phyloP scores from a whole-genome alignment of 108 stramenopile genomes.

The Skeletonema marinoi region DNA sequence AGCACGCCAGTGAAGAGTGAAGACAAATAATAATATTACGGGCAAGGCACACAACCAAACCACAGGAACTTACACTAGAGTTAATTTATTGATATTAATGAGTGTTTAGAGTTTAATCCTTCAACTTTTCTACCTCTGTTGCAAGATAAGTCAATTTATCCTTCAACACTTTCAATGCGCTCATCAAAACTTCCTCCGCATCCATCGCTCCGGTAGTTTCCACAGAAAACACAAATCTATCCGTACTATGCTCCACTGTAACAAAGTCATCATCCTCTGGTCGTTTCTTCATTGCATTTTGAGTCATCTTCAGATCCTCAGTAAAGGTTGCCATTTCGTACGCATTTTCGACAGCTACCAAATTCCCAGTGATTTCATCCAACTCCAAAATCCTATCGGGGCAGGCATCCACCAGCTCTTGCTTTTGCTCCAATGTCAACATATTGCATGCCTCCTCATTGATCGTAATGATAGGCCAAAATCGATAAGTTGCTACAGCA shows the following conservation, averaged over 20 bases:
- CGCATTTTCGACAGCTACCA: constrained; percentile 76
- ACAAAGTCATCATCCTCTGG: constrained; percentile 90
- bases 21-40: too few species aligned
- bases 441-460: constrained; percentile 87
- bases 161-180: constrained; percentile 76
- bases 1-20: too few species aligned
- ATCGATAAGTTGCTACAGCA: constrained; percentile 92
- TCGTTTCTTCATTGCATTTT: constrained; percentile 78
- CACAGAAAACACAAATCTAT: constrained; percentile 86
- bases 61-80: too few species aligned
- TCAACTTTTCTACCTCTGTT: constrained; percentile 84
- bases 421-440: constrained; percentile 89
- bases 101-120: constrained; percentile 45
- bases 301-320: constrained; percentile 74
- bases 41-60: too few species aligned
- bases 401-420: constrained; percentile 87
- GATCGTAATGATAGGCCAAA: constrained; percentile 90
- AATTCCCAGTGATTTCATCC: constrained; percentile 69
- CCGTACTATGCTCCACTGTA: constrained; percentile 62
- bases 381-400: constrained; percentile 86
- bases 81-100: background rate
- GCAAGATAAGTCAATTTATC: constrained; percentile 80
- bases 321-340: constrained; percentile 86
- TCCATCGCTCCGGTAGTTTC: constrained; percentile 90
- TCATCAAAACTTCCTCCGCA: constrained; percentile 83